Percentiles rank a stretch among this genome's conserved stretches.
Conservation (phyloP, 2,329 filamentous ascomycete genomes). For the Aureobasidium sp. region DNA sequence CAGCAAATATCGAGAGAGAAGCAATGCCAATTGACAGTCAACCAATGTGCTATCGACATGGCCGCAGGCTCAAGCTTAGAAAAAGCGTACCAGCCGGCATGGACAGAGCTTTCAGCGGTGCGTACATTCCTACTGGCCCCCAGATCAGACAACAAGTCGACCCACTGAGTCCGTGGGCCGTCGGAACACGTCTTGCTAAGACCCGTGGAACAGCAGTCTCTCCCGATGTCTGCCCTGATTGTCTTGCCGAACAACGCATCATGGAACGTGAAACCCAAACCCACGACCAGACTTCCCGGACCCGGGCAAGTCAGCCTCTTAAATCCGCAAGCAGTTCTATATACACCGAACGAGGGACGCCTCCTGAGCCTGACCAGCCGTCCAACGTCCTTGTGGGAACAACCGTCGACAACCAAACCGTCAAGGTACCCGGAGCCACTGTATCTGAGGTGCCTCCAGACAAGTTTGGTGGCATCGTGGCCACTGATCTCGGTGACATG, state of each 20-base stretch:
- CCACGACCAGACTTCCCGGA: background rate
- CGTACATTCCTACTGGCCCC: constrained; percentile 24
- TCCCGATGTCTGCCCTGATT: constrained; percentile 26
- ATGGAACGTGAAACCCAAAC: constrained; percentile 19
- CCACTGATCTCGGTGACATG: constrained; percentile 31
- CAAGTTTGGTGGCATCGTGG: constrained; percentile 22
- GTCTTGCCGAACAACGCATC: constrained; percentile 25
- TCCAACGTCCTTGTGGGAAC: constrained; percentile 17
- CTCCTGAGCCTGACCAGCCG: constrained; percentile 1
- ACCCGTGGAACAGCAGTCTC: constrained; percentile 19
- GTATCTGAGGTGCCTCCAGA: constrained; percentile 15
- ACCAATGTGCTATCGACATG: constrained; percentile 26
- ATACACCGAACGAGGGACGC: constrained; percentile 15
- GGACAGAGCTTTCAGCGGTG: constrained; percentile 24
- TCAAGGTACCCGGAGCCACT: constrained; percentile 16
- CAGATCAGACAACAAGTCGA: constrained; percentile 23
- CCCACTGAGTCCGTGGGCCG: constrained; percentile 26
- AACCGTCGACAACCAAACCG: constrained; percentile 15
- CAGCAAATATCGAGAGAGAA: background rate
- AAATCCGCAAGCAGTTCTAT: constrained; percentile 12
- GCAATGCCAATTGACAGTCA: background rate
- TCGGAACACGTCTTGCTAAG: constrained; percentile 18
- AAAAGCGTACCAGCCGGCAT: constrained; percentile 22
- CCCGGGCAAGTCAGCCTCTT: background rate
- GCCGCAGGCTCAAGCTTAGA: constrained; percentile 20